Conservation (phyloP, 371 early-diverging fungal species). For the Mucor racemosus region DNA sequence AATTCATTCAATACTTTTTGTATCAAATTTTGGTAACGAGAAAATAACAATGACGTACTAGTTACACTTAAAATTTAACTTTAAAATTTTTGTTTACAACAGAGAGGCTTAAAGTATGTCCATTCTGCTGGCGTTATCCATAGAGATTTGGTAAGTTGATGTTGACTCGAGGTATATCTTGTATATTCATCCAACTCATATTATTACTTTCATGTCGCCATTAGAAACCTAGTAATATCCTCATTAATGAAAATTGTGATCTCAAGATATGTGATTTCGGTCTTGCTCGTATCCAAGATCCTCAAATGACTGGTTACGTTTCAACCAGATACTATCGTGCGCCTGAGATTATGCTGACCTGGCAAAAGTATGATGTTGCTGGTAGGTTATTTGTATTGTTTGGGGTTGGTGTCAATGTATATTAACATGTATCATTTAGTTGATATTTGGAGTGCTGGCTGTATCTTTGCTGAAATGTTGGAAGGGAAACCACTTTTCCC, state of each 20-base stretch:
- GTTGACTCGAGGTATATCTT: too few species aligned
- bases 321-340: slow-evolving; percentile 95
- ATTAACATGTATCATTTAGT: slow-evolving; percentile 32
- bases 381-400: neutral
- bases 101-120: slow-evolving; percentile 86
- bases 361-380: slow-evolving; percentile 71
- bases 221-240: slow-evolving; percentile 95
- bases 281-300: slow-evolving; percentile 89
- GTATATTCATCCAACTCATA: neutral
- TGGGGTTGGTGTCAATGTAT: neutral
- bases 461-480: slow-evolving; percentile 94
- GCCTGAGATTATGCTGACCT: slow-evolving; percentile 74
- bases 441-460: slow-evolving; percentile 86
- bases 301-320: slow-evolving; percentile 96
- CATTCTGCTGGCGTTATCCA: slow-evolving; percentile 96
- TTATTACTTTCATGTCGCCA: neutral
- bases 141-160: slow-evolving; percentile 77
- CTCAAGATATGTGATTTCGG: slow-evolving; percentile 98
- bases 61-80: slow-evolving; percentile 4
- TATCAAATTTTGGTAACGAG: slow-evolving; percentile 87
- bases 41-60: slow-evolving; percentile 14
- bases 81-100: slow-evolving; percentile 18
- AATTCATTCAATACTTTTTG: slow-evolving; percentile 94
- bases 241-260: slow-evolving; percentile 96
- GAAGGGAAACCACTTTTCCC: slow-evolving; percentile 88